phyloP scores from a whole-genome alignment of 768 basidiomycete species.

The Boletus rubescentipes region DNA sequence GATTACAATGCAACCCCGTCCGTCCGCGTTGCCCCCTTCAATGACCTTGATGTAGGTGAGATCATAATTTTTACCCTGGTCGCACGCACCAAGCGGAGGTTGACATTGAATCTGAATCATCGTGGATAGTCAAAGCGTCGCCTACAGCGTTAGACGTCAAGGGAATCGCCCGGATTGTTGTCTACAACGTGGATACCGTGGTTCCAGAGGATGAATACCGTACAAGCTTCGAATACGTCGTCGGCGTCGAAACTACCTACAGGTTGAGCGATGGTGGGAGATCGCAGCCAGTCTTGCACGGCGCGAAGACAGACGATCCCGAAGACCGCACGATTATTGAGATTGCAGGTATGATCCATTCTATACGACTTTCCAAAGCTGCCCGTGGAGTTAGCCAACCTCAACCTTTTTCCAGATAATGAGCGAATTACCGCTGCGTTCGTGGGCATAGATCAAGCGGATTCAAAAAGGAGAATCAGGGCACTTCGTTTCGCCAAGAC shows the following conservation, averaged over 20 bases:
- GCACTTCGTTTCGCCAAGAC: not conserved
- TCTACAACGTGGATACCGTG: no score
- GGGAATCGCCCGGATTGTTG: not conserved
- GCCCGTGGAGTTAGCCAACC: not conserved
- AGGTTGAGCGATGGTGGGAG: not conserved
- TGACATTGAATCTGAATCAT: not conserved
- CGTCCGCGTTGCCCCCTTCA: not conserved
- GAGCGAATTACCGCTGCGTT: not conserved
- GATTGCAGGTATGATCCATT: not conserved
- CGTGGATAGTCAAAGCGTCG: not conserved
- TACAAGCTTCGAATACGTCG: not conserved
- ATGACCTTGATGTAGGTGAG: not conserved
- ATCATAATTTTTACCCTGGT: not conserved
- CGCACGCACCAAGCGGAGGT: not conserved
- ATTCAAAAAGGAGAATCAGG: not conserved
- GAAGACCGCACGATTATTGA: not conserved
- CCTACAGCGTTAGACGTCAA: not conserved
- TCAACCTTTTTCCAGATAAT: not conserved
- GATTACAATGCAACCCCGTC: not conserved
- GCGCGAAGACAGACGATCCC: not conserved
- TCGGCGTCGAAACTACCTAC: not conserved
- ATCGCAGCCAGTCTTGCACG: not conserved
- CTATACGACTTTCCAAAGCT: not conserved
- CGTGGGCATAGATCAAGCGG: not conserved
- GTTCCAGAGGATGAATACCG: no score